Percentiles rank a stretch among this genome's conserved stretches.
Evolutionary conservation across 2,329 filamentous ascomycete genomes (phyloP).

Genomic region (Berkeleyomyces basicola): DNA sequence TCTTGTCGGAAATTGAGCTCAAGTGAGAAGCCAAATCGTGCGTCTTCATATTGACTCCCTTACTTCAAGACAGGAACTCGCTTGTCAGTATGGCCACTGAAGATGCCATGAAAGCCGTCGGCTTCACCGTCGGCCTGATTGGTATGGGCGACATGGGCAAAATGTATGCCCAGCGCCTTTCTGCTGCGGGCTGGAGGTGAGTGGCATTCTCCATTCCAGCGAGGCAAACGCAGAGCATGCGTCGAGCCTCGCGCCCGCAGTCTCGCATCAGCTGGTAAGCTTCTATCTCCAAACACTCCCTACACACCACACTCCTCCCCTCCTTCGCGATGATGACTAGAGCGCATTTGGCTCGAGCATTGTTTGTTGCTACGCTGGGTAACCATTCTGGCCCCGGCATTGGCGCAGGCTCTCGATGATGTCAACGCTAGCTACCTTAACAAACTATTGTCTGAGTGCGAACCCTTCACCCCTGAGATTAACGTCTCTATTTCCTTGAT

Average conservation of each 20-base stretch:
- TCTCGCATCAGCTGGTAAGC: constrained; percentile 24
- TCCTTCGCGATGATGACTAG: constrained; percentile 77
- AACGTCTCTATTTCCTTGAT: neutral
- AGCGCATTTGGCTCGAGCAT: constrained; percentile 99
- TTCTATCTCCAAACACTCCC: constrained; percentile 9
- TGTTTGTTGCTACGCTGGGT: constrained; percentile 42
- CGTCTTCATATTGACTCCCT: neutral
- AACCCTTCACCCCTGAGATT: neutral
- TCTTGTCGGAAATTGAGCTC: neutral
- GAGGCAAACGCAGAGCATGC: constrained; percentile 6
- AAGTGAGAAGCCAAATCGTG: neutral
- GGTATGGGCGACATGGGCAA: constrained; percentile 99
- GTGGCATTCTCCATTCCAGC: constrained; percentile 16
- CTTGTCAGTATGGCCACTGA: constrained; percentile 2
- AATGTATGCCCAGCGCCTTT: constrained; percentile 87
- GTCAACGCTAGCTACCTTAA: constrained; percentile 96
- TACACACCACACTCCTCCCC: neutral
- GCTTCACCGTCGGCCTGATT: constrained; percentile 78
- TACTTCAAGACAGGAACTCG: neutral
- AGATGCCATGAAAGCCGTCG: constrained; percentile 31
- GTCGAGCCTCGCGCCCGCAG: constrained; percentile 10
- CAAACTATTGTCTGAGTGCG: constrained; percentile 61
- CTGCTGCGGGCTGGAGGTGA: constrained; percentile 90
- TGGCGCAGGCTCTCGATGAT: constrained; percentile 72
- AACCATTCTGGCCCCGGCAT: constrained; percentile 59